These are phyloP conservation scores for Excoecaria cochinchinensis DNA, from an alignment of 345 rosid genomes.

Conservation along the genomic window DNA sequence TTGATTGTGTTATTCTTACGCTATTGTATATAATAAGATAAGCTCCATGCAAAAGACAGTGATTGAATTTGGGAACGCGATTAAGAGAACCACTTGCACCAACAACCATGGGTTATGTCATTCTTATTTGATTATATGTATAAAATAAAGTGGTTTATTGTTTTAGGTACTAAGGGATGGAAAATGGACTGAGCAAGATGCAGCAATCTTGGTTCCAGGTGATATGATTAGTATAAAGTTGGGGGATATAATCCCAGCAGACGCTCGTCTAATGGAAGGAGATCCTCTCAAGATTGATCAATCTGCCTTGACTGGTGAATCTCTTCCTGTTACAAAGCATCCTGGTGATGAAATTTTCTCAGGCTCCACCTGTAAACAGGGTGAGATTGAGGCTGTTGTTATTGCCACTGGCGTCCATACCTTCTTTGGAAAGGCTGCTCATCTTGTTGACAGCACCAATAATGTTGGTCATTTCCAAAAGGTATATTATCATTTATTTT, in stretches of 20 bases:
- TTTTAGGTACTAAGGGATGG: slow-evolving; percentile 74
- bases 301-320: slow-evolving; percentile 90
- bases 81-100: no score
- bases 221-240: slow-evolving; percentile 84
- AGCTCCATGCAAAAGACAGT: no score
- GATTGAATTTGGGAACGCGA: no score
- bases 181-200: slow-evolving; percentile 81
- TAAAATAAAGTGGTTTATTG: background rate
- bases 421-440: slow-evolving; percentile 97
- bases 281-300: slow-evolving; percentile 93
- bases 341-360: slow-evolving; percentile 78
- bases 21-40: no score
- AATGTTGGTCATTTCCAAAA: slow-evolving; percentile 93
- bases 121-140: background rate
- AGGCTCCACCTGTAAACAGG: slow-evolving; percentile 94
- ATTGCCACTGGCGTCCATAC: slow-evolving; percentile 94
- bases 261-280: slow-evolving; percentile 90
- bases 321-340: slow-evolving; percentile 69
- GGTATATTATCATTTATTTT: slow-evolving; percentile 32
- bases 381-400: slow-evolving; percentile 90
- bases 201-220: slow-evolving; percentile 82
- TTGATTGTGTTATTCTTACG: no score
- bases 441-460: slow-evolving; percentile 89
- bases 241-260: slow-evolving; percentile 90
- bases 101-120: no score